phyloP scores from a whole-genome alignment of 129 eudicot species.

The Solidago caesia region DNA sequence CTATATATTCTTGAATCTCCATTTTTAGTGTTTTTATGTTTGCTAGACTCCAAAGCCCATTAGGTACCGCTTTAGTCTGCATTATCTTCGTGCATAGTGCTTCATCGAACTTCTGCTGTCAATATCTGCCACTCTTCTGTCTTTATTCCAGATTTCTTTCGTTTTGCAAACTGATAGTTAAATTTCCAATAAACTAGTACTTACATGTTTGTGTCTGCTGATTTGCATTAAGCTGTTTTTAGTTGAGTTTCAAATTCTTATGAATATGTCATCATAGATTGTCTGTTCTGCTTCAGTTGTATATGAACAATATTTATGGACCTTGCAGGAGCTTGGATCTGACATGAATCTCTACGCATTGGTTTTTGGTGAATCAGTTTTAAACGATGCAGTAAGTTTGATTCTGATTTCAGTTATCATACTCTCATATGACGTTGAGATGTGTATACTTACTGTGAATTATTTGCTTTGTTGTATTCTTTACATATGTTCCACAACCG shows the following conservation, averaged over 20 bases:
- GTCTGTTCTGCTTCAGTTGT: constrained; percentile 14
- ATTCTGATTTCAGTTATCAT: constrained; percentile 12
- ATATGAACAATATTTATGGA: constrained; percentile 19
- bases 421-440: constrained; percentile 16
- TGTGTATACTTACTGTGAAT: constrained; percentile 9
- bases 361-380: constrained; percentile 99
- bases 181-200: neutral
- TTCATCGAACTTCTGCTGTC: constrained; percentile 1
- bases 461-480: constrained; percentile 29
- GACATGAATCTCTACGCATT: constrained; percentile 91
- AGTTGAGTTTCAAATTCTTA: neutral
- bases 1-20: neutral
- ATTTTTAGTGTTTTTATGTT: neutral
- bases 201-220: neutral
- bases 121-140: neutral
- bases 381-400: constrained; percentile 94
- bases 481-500: constrained; percentile 26
- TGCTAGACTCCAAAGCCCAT: neutral
- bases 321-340: constrained; percentile 91
- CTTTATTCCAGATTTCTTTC: constrained; percentile 10
- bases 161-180: constrained; percentile 1
- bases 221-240: neutral
- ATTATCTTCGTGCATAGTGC: constrained; percentile 7
- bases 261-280: neutral
- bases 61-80: neutral